A percentile compares a stretch with the other conserved stretches of the same genome.
These are phyloP conservation scores for Labyrinthula sp. DNA, from an alignment of 352 stramenopile genomes.

Conservation along the genomic window DNA sequence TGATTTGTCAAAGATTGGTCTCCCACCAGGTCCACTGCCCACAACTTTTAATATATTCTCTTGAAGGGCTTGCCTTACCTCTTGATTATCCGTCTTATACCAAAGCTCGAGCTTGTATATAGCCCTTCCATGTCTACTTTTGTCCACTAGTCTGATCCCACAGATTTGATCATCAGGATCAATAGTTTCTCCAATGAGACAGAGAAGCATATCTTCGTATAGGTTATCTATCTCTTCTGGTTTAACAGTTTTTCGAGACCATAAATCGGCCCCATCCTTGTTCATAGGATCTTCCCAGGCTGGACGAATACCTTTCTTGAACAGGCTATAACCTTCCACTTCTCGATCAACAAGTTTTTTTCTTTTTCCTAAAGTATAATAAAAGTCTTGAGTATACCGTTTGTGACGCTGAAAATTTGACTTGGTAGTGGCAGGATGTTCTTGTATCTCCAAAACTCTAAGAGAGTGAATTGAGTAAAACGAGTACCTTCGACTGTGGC, in stretches of 20 bases:
- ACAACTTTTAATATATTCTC: conserved; percentile 26
- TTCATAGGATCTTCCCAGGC: conserved; percentile 68
- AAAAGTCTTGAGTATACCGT: too few relatives aligned
- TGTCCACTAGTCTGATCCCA: conserved; percentile 65
- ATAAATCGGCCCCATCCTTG: conserved; percentile 54
- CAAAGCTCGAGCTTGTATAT: conserved; percentile 33
- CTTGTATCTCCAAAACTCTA: conserved; percentile 30
- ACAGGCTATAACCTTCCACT: conserved; percentile 40
- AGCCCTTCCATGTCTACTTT: conserved; percentile 33
- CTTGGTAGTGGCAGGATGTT: conserved; percentile 25
- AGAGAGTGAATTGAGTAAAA: too few relatives aligned
- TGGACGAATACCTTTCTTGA: conserved; percentile 61
- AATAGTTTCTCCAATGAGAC: conserved; percentile 61
- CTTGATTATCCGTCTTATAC: conserved; percentile 28
- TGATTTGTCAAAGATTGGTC: too few relatives aligned
- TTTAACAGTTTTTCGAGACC: conserved; percentile 40
- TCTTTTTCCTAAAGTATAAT: too few relatives aligned
- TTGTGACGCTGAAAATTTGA: conserved; percentile 8
- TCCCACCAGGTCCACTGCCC: too few relatives aligned
- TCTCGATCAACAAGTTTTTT: conserved; percentile 27
- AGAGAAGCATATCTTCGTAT: conserved; percentile 64
- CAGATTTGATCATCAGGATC: conserved; percentile 59
- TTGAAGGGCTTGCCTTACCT: conserved; percentile 25
- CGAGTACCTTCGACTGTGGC: conserved; percentile 18
- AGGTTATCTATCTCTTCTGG: conserved; percentile 53